A percentile compares a stretch with the other conserved stretches of the same genome.
These are phyloP conservation scores for Aphanomyces invadans DNA, from an alignment of 352 stramenopile species.

Conservation along the genomic window DNA sequence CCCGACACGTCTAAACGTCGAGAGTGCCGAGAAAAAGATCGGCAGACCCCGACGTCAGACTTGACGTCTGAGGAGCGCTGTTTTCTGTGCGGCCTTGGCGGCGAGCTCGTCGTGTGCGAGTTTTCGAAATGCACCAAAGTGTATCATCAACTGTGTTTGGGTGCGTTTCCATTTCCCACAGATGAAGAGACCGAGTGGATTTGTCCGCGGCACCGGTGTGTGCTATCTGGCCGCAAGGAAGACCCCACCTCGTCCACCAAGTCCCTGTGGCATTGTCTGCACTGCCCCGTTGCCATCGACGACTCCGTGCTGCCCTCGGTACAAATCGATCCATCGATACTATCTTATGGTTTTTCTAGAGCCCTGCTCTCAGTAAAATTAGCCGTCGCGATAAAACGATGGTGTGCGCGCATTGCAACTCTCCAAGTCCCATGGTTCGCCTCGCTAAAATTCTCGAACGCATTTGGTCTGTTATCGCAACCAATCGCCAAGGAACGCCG, in stretches of 20 bases:
- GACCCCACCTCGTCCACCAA: slow-evolving; percentile 40
- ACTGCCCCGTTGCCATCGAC: slow-evolving; percentile 59
- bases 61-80: slow-evolving; percentile 70
- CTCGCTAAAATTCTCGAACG: slow-evolving; percentile 70
- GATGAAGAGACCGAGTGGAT: slow-evolving; percentile 75
- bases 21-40: too few species aligned
- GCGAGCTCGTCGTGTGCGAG: slow-evolving; percentile 78
- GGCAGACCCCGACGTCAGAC: background rate
- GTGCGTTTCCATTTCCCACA: slow-evolving; percentile 66
- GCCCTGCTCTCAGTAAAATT: background rate
- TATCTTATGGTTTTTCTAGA: background rate
- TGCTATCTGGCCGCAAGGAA: slow-evolving; percentile 53
- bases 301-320: slow-evolving; percentile 52
- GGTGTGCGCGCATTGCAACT: slow-evolving; percentile 58
- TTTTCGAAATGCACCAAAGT: slow-evolving; percentile 76
- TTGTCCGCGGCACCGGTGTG: slow-evolving; percentile 72
- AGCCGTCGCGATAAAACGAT: slow-evolving; percentile 37
- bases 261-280: slow-evolving; percentile 74
- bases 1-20: too few species aligned
- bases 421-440: slow-evolving; percentile 56
- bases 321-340: slow-evolving; percentile 10
- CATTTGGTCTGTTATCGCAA: slow-evolving; percentile 78
- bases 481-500: slow-evolving; percentile 74
- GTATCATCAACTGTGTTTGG: slow-evolving; percentile 82
- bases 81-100: slow-evolving; percentile 68